phyloP scores from a whole-genome alignment of 768 basidiomycete species.

The Lactarius trivialis region DNA sequence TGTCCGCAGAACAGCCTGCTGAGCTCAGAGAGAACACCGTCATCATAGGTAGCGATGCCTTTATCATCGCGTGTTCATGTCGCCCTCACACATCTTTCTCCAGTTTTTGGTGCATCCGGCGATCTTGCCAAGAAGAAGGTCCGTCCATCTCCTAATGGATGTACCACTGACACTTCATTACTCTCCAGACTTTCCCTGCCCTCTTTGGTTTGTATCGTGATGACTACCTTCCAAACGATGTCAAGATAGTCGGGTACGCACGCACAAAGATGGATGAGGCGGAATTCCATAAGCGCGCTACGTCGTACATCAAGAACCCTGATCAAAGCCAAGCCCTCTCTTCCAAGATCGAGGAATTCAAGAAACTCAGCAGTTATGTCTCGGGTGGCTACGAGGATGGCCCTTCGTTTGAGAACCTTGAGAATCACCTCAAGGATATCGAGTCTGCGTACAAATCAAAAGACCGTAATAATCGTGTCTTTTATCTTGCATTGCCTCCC shows the following conservation, averaged over 20 bases:
- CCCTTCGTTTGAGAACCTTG: conserved; percentile 69
- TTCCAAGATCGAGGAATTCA: conserved; percentile 75
- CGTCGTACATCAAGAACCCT: conserved; percentile 77
- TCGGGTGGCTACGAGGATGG: conserved; percentile 86
- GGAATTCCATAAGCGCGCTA: conserved; percentile 81
- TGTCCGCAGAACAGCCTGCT: conserved; percentile 62
- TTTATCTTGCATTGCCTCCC: conserved; percentile 97
- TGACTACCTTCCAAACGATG: conserved; percentile 72
- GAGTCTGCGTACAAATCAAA: conserved; percentile 62
- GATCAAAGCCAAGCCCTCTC: conserved; percentile 54
- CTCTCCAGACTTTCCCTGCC: conserved; percentile 81
- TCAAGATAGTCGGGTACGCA: conserved; percentile 94
- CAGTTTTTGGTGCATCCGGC: conserved; percentile 93
- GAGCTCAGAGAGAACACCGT: conserved; percentile 82
- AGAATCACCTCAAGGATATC: conserved; percentile 67
- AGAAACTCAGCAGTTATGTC: conserved; percentile 70
- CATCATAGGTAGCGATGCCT: conserved; percentile 61
- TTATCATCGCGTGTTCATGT: conserved; percentile 1
- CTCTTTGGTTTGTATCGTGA: conserved; percentile 83
- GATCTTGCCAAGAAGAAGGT: conserved; percentile 99
- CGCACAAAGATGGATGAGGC: conserved; percentile 86
- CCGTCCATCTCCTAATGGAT: conserved; percentile 11
- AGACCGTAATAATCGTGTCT: conserved; percentile 78
- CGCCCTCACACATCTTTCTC: background rate
- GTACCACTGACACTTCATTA: background rate